A percentile compares a stretch with the other conserved stretches of the same genome.
These are phyloP conservation scores for Ogataea ganodermae DNA, from an alignment of 805 yeast species.

Conservation along the genomic window DNA sequence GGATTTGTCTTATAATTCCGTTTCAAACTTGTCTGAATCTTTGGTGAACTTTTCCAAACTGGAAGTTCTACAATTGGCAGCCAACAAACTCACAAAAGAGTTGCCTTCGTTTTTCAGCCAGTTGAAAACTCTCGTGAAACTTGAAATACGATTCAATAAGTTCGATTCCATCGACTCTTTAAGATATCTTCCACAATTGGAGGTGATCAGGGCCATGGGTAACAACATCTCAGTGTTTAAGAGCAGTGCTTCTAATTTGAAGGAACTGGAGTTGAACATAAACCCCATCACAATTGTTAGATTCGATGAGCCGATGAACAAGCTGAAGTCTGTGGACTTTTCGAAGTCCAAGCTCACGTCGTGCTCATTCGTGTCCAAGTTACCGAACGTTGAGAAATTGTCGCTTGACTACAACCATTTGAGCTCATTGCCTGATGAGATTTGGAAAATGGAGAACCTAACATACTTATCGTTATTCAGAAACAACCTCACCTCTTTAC, in stretches of 20 bases:
- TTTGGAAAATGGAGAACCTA: conserved; percentile 59
- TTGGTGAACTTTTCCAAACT: conserved; percentile 61
- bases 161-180: conserved; percentile 55
- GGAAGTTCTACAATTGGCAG: conserved; percentile 70
- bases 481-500: conserved; percentile 74
- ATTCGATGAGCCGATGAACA: conserved; percentile 53
- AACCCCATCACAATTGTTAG: conserved; percentile 79
- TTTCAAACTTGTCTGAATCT: conserved; percentile 59
- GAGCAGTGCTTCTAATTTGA: conserved; percentile 60
- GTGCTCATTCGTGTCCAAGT: conserved; percentile 62
- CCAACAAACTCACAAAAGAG: conserved; percentile 59
- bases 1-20: conserved; percentile 80
- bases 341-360: conserved; percentile 81
- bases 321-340: conserved; percentile 71
- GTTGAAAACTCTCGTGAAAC: conserved; percentile 59
- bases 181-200: conserved; percentile 60
- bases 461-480: conserved; percentile 68
- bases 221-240: conserved; percentile 73
- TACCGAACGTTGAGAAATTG: conserved; percentile 70
- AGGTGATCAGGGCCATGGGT: conserved; percentile 72
- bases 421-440: conserved; percentile 69
- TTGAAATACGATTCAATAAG: conserved; percentile 78
- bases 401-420: conserved; percentile 81
- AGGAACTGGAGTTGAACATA: conserved; percentile 71
- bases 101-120: conserved; percentile 56